A percentile compares a stretch with the other conserved stretches of the same genome.
Evolutionary conservation across 2,329 filamentous ascomycete species (phyloP).

Genomic region (Botryosphaeria agaves): DNA sequence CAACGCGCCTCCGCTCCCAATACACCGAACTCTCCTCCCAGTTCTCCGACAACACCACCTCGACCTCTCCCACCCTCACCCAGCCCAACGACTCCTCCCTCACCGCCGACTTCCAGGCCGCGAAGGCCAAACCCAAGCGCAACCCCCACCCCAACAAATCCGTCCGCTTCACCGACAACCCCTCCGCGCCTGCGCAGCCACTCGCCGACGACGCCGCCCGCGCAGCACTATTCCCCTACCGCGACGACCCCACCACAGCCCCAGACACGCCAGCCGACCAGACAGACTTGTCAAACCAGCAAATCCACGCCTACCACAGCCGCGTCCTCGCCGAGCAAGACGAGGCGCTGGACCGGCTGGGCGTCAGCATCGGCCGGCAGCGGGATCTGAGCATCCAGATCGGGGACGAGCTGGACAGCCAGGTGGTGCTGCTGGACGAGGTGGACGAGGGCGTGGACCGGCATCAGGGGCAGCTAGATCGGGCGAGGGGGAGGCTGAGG

Average conservation of each 20-base stretch:
- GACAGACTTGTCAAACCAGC: conserved; percentile 52
- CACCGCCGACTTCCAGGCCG: conserved; percentile 45
- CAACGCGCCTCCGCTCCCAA: conserved; percentile 54
- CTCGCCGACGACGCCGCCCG: conserved; percentile 31
- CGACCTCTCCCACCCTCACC: conserved; percentile 33
- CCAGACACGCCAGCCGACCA: conserved; percentile 34
- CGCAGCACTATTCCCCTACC: conserved; percentile 49
- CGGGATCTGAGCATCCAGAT: conserved; percentile 90
- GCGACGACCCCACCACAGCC: conserved; percentile 47
- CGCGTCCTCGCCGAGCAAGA: conserved; percentile 79
- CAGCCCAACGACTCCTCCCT: conserved; percentile 48
- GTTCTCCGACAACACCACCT: conserved; percentile 53
- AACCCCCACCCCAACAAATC: conserved; percentile 35
- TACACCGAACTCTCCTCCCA: conserved; percentile 61
- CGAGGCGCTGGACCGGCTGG: conserved; percentile 74
- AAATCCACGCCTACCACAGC: conserved; percentile 73
- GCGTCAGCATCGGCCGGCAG: conserved; percentile 75
- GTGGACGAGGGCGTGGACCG: conserved; percentile 69
- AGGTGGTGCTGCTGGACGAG: conserved; percentile 78
- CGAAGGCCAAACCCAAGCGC: conserved; percentile 23
- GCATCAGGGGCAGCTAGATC: conserved; percentile 58
- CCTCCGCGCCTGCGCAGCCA: conserved; percentile 19
- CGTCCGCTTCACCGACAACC: conserved; percentile 70
- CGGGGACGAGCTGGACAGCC: conserved; percentile 83
- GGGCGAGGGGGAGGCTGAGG: conserved; percentile 55